Evolutionary conservation across 129 eudicot species (phyloP).

Genomic region (Centrapalus pauciflorus): DNA sequence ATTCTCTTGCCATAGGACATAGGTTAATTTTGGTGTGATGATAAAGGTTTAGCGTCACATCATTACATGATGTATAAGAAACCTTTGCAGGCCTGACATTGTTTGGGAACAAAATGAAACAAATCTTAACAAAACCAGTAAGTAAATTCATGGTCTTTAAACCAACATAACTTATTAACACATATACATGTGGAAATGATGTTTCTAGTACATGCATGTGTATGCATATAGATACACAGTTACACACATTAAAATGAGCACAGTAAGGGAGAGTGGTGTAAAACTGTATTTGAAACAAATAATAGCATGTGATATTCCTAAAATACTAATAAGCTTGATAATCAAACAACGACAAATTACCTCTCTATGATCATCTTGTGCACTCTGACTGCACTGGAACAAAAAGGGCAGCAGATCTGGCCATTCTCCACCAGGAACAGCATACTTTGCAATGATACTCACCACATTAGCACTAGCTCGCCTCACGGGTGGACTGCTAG

Average conservation of each 20-base stretch:
- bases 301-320: not conserved
- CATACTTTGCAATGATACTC: slow-evolving; percentile 91
- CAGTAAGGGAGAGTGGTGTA: not conserved
- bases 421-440: slow-evolving; percentile 97
- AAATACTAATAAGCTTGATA: not conserved
- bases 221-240: not conserved
- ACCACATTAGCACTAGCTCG: slow-evolving; percentile 98
- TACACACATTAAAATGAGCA: not conserved
- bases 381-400: slow-evolving; percentile 96
- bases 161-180: not conserved
- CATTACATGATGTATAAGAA: not conserved
- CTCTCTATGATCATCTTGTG: slow-evolving; percentile 97
- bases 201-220: slow-evolving; percentile 1
- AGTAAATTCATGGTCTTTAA: not conserved
- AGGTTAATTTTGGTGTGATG: not conserved
- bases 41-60: not conserved
- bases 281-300: not conserved
- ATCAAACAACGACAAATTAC: slow-evolving; percentile 28
- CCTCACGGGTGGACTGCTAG: slow-evolving; percentile 86
- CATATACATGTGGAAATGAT: not conserved
- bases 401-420: slow-evolving; percentile 91
- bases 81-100: not conserved
- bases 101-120: not conserved
- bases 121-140: not conserved
- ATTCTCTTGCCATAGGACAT: not conserved